Evolutionary conservation across 352 stramenopile species (phyloP), one percentile per base, ranked within the genome.

Genomic region (Globisporangium cystogenes): DNA sequence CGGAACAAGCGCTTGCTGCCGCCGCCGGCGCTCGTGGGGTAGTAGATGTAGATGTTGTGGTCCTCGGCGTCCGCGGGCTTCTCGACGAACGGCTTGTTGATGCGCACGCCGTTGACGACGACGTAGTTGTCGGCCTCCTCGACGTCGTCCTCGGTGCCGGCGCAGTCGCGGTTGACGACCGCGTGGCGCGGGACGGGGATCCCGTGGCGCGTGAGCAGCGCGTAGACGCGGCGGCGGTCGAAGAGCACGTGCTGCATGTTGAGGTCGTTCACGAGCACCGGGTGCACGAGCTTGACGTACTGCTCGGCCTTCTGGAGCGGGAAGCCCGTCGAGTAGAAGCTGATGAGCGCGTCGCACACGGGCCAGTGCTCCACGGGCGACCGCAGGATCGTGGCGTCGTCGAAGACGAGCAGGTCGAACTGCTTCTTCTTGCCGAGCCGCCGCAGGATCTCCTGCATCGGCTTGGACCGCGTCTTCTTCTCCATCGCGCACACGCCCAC

Each of bases 1-100:
- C 97, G 93, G 71, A 99, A 99, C 2, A 99, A 68, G 21, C 97
- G 96, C 67, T 99, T 99, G 65, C 94, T 98, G 26, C 98, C 97
- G 23, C 98, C 97, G 26, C 97, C 98, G 12, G 96, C 96, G 52
- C 81, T 98, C 23, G 89, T 97, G 0, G 97, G 97, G 64, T 99
- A 99, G 70, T 99, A 99, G 64, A 99, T 99, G 67, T 98, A 96
- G 58, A 99, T 96, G 64, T 99, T 99, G 72, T 99, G 98, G 79
- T 99, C 96, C 58, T 99, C 98, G 1, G 96, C 96, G 68, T 99
- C 83, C 1, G 98, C 95, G 0, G 98, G 98, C 73, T 99, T 99
- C 72, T 99, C 98, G 0, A 99, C 97, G 60, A 99, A 99, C 2
- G 97, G 98, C 70, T 99, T 99, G 68, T 99, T 90, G 54, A 99